phyloP scores from a whole-genome alignment of 2,329 filamentous ascomycete species.

The Microsporum ferrugineum region DNA sequence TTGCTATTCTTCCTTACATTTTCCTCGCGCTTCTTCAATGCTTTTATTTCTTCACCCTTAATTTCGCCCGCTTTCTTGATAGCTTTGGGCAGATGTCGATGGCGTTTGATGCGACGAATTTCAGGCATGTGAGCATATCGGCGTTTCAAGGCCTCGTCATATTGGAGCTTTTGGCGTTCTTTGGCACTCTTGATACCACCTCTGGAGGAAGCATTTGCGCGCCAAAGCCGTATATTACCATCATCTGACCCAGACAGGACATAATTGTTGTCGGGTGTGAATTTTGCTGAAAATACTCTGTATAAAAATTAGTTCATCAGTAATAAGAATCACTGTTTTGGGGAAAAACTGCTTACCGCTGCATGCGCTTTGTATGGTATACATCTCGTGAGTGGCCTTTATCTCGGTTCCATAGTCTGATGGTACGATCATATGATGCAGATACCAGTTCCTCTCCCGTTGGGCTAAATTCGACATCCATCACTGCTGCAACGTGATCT shows the following conservation, averaged over 20 bases:
- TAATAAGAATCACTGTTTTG: neutral
- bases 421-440: conserved; percentile 76
- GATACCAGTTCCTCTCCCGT: conserved; percentile 89
- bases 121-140: conserved; percentile 94
- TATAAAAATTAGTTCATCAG: conserved; percentile 6
- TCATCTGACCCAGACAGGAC: conserved; percentile 86
- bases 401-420: conserved; percentile 72
- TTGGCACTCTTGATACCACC: conserved; percentile 75
- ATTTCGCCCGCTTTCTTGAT: conserved; percentile 95
- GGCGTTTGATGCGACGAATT: conserved; percentile 76
- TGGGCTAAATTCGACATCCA: conserved; percentile 91
- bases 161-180: conserved; percentile 80
- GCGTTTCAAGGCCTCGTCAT: conserved; percentile 72
- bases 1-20: conserved; percentile 89
- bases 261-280: conserved; percentile 82
- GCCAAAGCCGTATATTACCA: conserved; percentile 83
- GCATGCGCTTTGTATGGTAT: conserved; percentile 97
- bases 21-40: conserved; percentile 83
- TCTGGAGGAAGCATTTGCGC: conserved; percentile 69
- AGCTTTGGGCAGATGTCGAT: conserved; percentile 81
- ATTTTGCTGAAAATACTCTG: conserved; percentile 70
- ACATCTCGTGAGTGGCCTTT: conserved; percentile 80
- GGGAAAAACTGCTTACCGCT: conserved; percentile 39
- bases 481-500: conserved; percentile 81
- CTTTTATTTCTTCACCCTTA: conserved; percentile 76